Evolutionary conservation across 1,139 yeast species (phyloP), one percentile per base, ranked within the genome.

Genomic region (Zygoascus meyerae): DNA sequence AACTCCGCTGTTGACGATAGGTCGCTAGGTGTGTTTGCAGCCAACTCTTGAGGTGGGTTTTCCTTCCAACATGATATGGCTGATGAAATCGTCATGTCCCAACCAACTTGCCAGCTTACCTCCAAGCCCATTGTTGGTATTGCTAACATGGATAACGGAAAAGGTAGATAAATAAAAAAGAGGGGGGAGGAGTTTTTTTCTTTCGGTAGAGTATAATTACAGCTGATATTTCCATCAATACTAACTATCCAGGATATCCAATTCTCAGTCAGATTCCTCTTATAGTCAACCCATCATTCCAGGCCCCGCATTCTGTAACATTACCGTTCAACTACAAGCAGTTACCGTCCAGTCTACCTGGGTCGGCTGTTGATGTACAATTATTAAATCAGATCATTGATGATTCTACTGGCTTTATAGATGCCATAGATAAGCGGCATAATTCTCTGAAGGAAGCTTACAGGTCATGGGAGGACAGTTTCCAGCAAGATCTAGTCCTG

Each of bases 281-380:
- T 40, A 73, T 79, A 11, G 70, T 75, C 41, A 77, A 80, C 47
- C 84, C 83, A 0, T 65, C 69, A 18, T 72, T 67, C 54, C 75
- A 72, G 48, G 78, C 82, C 0, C 84, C 86, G 3, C 77, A 73
- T 54, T 77, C 84, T 2, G 70, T 79, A 30, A 73, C 79, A 2
- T 66, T 81, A 34, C 77, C 80, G 35, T 64, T 73, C 46, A 75
- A 74, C 54, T 81, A 75, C 61, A 69, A 67, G 48, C 60, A 65
- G 28, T 58, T 70, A 8, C 70, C 72, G 3, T 49, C 59, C 9
- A 48, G 56, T 11, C 50, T 65, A 12, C 69, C 69, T 10, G 60
- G 55, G 7, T 59, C 69, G 1, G 58, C 64, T 6, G 59, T 62
- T 9, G 43, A 55, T 1, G 53, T 54, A 1, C 60, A 61, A 10